These are phyloP conservation scores for Coniochaeta hoffmannii DNA, from an alignment of 2,329 filamentous ascomycete genomes.

Conservation along the genomic window DNA sequence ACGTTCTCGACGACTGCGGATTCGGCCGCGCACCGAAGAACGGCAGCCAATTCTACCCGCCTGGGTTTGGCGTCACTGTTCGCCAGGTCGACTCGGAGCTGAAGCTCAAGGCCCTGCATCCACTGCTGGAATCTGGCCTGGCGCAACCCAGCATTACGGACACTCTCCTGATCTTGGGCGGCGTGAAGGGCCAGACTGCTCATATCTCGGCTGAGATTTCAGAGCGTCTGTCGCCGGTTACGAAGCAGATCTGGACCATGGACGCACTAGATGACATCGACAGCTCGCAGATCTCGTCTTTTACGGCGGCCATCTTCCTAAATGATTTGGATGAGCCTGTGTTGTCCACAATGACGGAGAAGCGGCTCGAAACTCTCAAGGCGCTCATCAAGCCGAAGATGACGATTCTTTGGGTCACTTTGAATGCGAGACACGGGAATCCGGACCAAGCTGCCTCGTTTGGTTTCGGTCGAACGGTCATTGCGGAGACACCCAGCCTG, in stretches of 20 bases:
- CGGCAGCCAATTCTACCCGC: constrained; percentile 22
- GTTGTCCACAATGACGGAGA: constrained; percentile 24
- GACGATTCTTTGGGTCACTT: constrained; percentile 23
- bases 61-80: constrained; percentile 28
- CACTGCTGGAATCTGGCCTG: constrained; percentile 5
- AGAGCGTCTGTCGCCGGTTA: constrained; percentile 14
- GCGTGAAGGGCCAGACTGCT: constrained; percentile 10
- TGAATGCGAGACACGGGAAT: constrained; percentile 11
- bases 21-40: constrained; percentile 23
- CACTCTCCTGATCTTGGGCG: constrained; percentile 25
- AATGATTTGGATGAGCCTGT: constrained; percentile 27
- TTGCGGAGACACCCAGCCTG: constrained; percentile 23
- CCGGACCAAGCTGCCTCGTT: constrained; percentile 22
- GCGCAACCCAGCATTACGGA: constrained; percentile 9
- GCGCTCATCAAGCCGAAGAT: constrained; percentile 19
- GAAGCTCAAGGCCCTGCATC: constrained; percentile 13
- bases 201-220: constrained; percentile 14
- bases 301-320: constrained; percentile 26
- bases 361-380: constrained; percentile 17
- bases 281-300: constrained; percentile 6
- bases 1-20: constrained; percentile 23
- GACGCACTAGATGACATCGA: constrained; percentile 20
- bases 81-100: constrained; percentile 23
- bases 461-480: constrained; percentile 23
- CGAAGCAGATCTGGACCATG: constrained; percentile 10